Evolutionary conservation across 345 rosid genomes (phyloP).

Genomic region (Acer yangbiense): DNA sequence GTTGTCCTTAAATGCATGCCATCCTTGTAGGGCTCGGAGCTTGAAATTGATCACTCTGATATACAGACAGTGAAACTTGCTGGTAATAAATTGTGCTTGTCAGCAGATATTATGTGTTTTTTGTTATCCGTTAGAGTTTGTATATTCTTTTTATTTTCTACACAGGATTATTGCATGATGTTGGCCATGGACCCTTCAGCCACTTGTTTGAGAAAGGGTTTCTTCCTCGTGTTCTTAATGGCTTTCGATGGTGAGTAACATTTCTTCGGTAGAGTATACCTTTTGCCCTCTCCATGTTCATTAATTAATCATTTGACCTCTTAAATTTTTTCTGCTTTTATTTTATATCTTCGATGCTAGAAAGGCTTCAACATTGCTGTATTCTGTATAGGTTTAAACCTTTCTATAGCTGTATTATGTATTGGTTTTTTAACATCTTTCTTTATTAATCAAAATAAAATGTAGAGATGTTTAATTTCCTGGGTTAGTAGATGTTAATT

Average conservation of each 20-base stretch:
- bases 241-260: slow-evolving; percentile 43
- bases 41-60: slow-evolving; percentile 57
- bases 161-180: slow-evolving; percentile 73
- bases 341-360: not conserved
- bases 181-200: slow-evolving; percentile 87
- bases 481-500: not conserved
- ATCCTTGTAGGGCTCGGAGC: slow-evolving; percentile 54
- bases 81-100: slow-evolving; percentile 34
- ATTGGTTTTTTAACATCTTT: not conserved
- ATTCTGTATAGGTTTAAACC: not conserved
- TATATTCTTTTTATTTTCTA: slow-evolving; percentile 13
- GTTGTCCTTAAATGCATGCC: slow-evolving; percentile 7
- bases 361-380: not conserved
- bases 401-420: not conserved
- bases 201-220: slow-evolving; percentile 66
- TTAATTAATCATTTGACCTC: not conserved
- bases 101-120: not conserved
- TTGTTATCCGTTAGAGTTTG: not conserved
- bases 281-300: not conserved
- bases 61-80: slow-evolving; percentile 70
- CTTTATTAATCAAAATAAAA: not conserved
- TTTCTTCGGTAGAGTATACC: not conserved
- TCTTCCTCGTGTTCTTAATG: slow-evolving; percentile 55
- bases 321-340: not conserved
- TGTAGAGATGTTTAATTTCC: not conserved